Conservation (phyloP, 768 basidiomycete species). For the Naganishia friedmannii region DNA sequence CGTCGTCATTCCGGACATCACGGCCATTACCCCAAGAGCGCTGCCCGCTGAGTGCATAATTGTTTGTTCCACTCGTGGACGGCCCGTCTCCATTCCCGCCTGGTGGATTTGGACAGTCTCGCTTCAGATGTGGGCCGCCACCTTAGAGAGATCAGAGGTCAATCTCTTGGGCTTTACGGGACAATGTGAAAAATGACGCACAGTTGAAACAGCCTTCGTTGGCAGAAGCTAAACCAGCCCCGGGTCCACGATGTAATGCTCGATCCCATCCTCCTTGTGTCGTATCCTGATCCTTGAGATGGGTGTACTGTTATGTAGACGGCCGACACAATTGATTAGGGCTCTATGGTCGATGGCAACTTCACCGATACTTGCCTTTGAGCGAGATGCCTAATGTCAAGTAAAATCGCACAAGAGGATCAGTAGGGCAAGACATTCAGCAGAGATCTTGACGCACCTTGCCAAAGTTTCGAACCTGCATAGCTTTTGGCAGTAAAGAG, state of each 20-base stretch:
- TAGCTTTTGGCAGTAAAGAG: slow-evolving; percentile 81
- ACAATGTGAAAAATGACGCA: slow-evolving; percentile 2
- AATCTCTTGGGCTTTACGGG: background rate
- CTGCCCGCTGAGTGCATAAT: slow-evolving; percentile 35
- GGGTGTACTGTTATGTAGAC: slow-evolving; percentile 73
- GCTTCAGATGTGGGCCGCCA: slow-evolving; percentile 76
- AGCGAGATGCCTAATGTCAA: slow-evolving; percentile 24
- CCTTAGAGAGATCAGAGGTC: background rate
- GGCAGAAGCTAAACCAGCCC: slow-evolving; percentile 43
- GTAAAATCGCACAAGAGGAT: background rate
- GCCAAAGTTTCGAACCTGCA: slow-evolving; percentile 90
- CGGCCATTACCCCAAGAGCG: slow-evolving; percentile 17
- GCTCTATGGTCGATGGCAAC: background rate
- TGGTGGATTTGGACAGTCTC: slow-evolving; percentile 44
- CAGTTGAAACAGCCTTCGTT: slow-evolving; percentile 81
- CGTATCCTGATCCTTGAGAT: slow-evolving; percentile 91
- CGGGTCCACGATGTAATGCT: slow-evolving; percentile 36
- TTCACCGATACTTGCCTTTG: slow-evolving; percentile 10
- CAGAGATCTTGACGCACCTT: slow-evolving; percentile 38
- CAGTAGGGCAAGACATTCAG: background rate
- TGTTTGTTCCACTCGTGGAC: slow-evolving; percentile 29
- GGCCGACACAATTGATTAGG: slow-evolving; percentile 56
- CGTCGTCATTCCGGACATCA: background rate
- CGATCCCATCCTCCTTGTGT: slow-evolving; percentile 55
- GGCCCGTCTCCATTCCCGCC: slow-evolving; percentile 35